These are phyloP conservation scores for Zygoascus bituminiphila DNA, from an alignment of 805 yeast species.

Conservation along the genomic window DNA sequence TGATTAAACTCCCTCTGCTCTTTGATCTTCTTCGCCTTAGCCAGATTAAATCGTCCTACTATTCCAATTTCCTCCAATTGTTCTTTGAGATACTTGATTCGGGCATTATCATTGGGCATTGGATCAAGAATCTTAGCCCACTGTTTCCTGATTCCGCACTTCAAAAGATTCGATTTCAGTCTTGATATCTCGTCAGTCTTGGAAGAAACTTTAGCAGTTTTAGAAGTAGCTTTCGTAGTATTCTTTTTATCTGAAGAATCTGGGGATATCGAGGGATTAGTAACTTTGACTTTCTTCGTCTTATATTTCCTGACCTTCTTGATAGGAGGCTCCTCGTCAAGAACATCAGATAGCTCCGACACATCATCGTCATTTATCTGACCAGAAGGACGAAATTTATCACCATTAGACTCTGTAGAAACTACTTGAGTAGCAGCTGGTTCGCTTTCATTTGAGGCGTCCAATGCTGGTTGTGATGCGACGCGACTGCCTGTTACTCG, in stretches of 20 bases:
- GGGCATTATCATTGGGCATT: conserved; percentile 13
- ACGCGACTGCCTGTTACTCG: background rate
- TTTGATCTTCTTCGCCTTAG: conserved; percentile 22
- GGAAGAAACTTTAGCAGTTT: background rate
- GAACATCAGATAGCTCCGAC: background rate
- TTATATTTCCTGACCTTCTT: background rate
- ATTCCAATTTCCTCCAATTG: conserved; percentile 21
- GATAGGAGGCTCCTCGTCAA: background rate
- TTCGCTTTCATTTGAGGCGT: background rate
- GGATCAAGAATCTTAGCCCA: conserved; percentile 21
- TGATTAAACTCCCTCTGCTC: conserved; percentile 19
- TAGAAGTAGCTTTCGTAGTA: background rate
- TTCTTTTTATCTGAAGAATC: too few relatives aligned
- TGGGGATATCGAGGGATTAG: background rate
- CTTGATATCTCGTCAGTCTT: conserved; percentile 20
- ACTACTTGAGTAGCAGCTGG: background rate
- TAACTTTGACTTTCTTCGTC: background rate
- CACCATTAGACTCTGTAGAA: background rate
- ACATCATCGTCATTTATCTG: background rate
- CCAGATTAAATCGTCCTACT: conserved; percentile 23
- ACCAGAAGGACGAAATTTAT: background rate
- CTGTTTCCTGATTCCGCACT: conserved; percentile 23
- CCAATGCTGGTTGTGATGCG: too few relatives aligned
- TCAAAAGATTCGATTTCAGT: conserved; percentile 20
- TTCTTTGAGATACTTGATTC: conserved; percentile 15